Evolutionary conservation across 148 eudicot species (phyloP), one percentile per base, ranked within the genome.

Genomic region (Vaccinium vitisidaea): DNA sequence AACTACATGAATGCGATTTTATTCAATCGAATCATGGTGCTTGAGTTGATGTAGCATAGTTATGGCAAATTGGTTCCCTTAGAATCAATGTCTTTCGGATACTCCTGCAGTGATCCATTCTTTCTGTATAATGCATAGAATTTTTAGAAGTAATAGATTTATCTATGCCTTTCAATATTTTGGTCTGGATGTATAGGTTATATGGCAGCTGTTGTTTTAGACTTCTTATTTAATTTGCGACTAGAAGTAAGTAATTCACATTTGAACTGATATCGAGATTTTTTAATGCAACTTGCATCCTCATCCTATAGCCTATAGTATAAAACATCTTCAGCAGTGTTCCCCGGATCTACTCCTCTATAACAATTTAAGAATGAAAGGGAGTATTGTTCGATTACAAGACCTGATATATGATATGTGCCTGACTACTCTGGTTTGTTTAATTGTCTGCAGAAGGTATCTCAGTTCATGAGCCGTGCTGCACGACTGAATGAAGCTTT

Each of bases 401-500:
- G 67, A 55, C 82, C 65, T 30, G 63, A 79, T 18, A 76, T 52
- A 58, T 50, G 14, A 80, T 36, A 5, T 46, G 82, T 80, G 82
- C 50, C 50, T 36, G 54, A 53, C 39, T 11, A 14, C 36, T 52
- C 6, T 18, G 0, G 36, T 56, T 61, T 54, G 23, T 2, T 30
- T 16, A 48, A 75, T 49, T 61, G 53, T 43, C 56, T 83, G 43
- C 98, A 96, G 98, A 94, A 92, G 97, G 94, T 94, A 77, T 92
- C 98, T 83, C 98, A 96, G 86, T 89, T 96, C 85, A 93, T 92
- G 97, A 93, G 91, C 88, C 93, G 89, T 21, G 95, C 89, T 82
- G 98, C 95, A 84, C 93, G 93, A 18, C 93, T 96, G 25, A 96
- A 94, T 79, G 98, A 96, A 87, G 98, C 98, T 67, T 96, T 96